A percentile compares a stretch with the other conserved stretches of the same genome.
These are phyloP conservation scores for Cryptococcus floricola DNA, from an alignment of 1,284 basidiomycete species.

Conservation along the genomic window DNA sequence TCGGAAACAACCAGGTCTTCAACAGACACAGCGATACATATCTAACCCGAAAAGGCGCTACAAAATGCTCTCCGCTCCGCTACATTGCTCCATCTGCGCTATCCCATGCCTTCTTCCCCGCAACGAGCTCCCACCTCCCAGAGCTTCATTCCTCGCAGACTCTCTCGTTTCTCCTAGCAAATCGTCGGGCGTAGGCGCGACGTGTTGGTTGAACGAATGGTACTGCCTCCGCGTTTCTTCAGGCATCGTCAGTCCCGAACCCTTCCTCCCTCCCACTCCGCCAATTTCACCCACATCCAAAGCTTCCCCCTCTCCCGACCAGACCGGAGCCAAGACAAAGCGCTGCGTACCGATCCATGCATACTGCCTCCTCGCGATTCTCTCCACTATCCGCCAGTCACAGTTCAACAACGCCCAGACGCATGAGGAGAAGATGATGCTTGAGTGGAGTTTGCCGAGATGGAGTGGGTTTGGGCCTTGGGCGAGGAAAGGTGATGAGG, in stretches of 20 bases:
- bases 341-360: slow-evolving; percentile 14
- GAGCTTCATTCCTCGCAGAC: background rate
- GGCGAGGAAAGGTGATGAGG: background rate
- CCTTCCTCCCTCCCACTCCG: slow-evolving; percentile 1
- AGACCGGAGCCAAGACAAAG: background rate
- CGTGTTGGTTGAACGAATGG: slow-evolving; percentile 10
- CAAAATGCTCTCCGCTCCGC: slow-evolving; percentile 1
- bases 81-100: slow-evolving; percentile 17
- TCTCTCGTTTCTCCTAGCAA: background rate
- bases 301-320: background rate
- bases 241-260: slow-evolving; percentile 4
- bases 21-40: too few species aligned
- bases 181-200: background rate
- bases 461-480: slow-evolving; percentile 22
- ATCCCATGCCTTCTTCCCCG: slow-evolving; percentile 17
- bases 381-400: slow-evolving; percentile 5
- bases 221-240: slow-evolving; percentile 11
- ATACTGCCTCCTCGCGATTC: slow-evolving; percentile 16
- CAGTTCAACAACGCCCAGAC: background rate
- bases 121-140: background rate
- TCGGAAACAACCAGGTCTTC: too few species aligned
- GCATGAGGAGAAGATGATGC: slow-evolving; percentile 14
- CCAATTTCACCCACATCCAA: background rate
- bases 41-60: too few species aligned
- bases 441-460: slow-evolving; percentile 20